Percentiles rank a stretch among this genome's conserved stretches.
Evolutionary conservation across 108 stramenopile genomes (phyloP).

Genomic region (Aureococcus anophagefferens): DNA sequence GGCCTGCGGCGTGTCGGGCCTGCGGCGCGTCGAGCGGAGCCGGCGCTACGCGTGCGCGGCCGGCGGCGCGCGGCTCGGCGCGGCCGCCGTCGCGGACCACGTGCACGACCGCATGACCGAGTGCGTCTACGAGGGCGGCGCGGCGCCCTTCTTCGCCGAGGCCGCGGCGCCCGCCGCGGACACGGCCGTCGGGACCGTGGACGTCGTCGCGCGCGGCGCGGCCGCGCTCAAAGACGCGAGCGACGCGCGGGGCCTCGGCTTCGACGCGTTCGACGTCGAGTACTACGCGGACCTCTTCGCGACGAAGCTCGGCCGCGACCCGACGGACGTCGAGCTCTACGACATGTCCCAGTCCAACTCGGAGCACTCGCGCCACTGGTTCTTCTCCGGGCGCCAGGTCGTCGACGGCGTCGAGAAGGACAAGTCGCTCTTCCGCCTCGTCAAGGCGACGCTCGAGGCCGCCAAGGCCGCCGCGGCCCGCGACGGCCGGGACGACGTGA

Average conservation of each 20-base stretch:
- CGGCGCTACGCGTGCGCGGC: conserved; percentile 48
- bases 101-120: conserved; percentile 98
- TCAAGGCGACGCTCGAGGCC: conserved; percentile 82
- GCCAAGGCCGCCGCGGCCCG: conserved; percentile 2
- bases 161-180: conserved; percentile 40
- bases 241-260: conserved; percentile 78
- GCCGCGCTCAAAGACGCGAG: conserved; percentile 61
- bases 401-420: conserved; percentile 88
- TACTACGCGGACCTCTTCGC: conserved; percentile 91
- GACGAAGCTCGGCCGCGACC: conserved; percentile 82
- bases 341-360: conserved; percentile 96
- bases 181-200: conserved; percentile 65
- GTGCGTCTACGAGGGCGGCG: conserved; percentile 64
- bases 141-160: conserved; percentile 58
- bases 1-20: conserved; percentile 59
- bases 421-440: conserved; percentile 90
- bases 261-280: conserved; percentile 96
- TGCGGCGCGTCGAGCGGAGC: conserved; percentile 72
- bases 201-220: conserved; percentile 78
- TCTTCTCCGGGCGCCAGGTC: conserved; percentile 96
- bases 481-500: conserved; percentile 44
- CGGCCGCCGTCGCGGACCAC: conserved; percentile 40
- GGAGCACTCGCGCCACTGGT: conserved; percentile 99
- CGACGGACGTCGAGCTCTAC: conserved; percentile 97
- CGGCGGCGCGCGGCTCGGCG: conserved; percentile 28